Conservation (phyloP, 345 rosid species). For the Eucalyptus dawsonii region DNA sequence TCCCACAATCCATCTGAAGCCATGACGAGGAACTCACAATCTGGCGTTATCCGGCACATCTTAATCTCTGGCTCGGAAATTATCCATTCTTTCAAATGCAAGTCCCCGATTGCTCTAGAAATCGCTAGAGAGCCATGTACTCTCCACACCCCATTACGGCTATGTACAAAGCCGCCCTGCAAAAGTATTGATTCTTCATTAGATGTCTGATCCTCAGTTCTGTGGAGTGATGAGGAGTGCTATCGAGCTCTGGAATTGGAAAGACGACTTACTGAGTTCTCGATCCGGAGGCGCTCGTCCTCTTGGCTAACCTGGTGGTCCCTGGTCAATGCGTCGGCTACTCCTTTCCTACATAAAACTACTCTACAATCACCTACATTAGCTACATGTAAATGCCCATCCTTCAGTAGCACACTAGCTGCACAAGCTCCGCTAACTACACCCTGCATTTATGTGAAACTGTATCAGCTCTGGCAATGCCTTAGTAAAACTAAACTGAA, state of each 20-base stretch:
- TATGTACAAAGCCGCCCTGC: conserved; percentile 47
- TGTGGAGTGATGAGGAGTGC: neutral
- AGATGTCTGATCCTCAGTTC: neutral
- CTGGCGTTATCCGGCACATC: conserved; percentile 10
- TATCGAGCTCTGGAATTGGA: neutral
- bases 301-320: conserved; percentile 28
- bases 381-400: conserved; percentile 25
- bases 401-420: conserved; percentile 21
- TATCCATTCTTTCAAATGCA: conserved; percentile 34
- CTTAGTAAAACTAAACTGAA: neutral
- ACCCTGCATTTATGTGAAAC: conserved; percentile 5
- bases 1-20: conserved; percentile 64
- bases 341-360: conserved; percentile 30
- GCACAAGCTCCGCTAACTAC: conserved; percentile 38
- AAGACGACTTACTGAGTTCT: conserved; percentile 14
- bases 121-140: conserved; percentile 42
- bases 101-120: conserved; percentile 48
- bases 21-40: conserved; percentile 28
- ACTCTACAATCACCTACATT: conserved; percentile 43
- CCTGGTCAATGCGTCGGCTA: conserved; percentile 16
- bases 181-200: neutral
- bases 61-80: conserved; percentile 42
- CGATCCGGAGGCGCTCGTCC: conserved; percentile 32
- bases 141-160: conserved; percentile 31
- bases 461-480: neutral